phyloP scores from a whole-genome alignment of 164 flowering plant species.

The Piper longum region DNA sequence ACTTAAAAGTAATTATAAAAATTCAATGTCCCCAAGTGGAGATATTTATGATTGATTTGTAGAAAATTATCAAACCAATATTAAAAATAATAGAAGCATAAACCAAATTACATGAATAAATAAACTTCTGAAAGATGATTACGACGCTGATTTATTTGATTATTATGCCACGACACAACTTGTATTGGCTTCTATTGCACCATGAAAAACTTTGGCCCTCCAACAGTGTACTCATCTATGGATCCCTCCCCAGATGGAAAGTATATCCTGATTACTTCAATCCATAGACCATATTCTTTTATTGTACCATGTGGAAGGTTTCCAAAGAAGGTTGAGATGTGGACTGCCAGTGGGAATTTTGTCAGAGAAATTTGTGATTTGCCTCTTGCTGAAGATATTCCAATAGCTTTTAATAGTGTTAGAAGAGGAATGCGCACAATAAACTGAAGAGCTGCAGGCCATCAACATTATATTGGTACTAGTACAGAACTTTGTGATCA shows the following conservation, averaged over 20 bases:
- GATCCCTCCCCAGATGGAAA: constrained; percentile 89
- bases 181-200: constrained; percentile 71
- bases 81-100: too few relatives aligned
- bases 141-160: constrained; percentile 87
- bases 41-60: too few relatives aligned
- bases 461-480: constrained; percentile 76
- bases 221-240: constrained; percentile 81
- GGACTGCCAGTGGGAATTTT: constrained; percentile 78
- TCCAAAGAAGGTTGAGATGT: constrained; percentile 83
- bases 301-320: constrained; percentile 94
- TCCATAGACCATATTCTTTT: constrained; percentile 85
- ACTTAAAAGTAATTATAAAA: too few relatives aligned
- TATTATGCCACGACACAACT: constrained; percentile 87
- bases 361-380: constrained; percentile 83
- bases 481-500: background rate
- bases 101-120: too few relatives aligned
- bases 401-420: constrained; percentile 86
- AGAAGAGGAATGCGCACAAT: constrained; percentile 91
- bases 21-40: too few relatives aligned
- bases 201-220: constrained; percentile 53
- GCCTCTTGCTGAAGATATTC: constrained; percentile 95
- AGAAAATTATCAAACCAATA: too few relatives aligned
- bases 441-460: constrained; percentile 91
- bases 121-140: constrained; percentile 86
- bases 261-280: constrained; percentile 56